phyloP scores from a whole-genome alignment of 495 filamentous ascomycete species.

The Penicillium pancosmium region DNA sequence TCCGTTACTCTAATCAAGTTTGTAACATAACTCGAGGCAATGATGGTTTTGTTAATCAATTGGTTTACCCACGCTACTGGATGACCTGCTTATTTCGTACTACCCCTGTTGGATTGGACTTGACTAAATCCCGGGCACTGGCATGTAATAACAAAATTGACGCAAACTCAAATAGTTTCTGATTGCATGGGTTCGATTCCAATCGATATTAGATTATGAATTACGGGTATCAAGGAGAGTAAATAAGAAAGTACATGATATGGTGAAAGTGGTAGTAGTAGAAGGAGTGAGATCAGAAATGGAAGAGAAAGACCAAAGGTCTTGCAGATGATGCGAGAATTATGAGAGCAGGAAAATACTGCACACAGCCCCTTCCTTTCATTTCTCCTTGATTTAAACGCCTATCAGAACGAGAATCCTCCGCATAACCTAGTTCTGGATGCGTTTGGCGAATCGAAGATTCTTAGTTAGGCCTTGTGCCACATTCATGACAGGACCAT shows the following conservation, averaged over 20 bases:
- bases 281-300: conserved; percentile 5
- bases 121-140: not conserved
- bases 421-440: conserved; percentile 5
- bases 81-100: not conserved
- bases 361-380: not conserved
- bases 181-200: not conserved
- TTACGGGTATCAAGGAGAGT: conserved; percentile 24
- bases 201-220: conserved; percentile 14
- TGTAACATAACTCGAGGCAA: not conserved
- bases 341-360: not conserved
- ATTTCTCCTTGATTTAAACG: not conserved
- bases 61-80: too few relatives aligned
- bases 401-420: not conserved
- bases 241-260: conserved; percentile 14
- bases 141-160: not conserved
- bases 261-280: not conserved
- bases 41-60: too few relatives aligned
- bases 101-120: not conserved
- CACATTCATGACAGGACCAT: conserved; percentile 10
- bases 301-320: not conserved
- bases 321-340: not conserved
- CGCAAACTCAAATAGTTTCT: not conserved
- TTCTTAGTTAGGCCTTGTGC: conserved; percentile 17
- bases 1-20: not conserved
- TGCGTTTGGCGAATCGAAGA: conserved; percentile 20